Percentiles rank a stretch among this genome's conserved stretches.
Conservation (phyloP, 2,329 filamentous ascomycete genomes). For the Penicillium concentricum region DNA sequence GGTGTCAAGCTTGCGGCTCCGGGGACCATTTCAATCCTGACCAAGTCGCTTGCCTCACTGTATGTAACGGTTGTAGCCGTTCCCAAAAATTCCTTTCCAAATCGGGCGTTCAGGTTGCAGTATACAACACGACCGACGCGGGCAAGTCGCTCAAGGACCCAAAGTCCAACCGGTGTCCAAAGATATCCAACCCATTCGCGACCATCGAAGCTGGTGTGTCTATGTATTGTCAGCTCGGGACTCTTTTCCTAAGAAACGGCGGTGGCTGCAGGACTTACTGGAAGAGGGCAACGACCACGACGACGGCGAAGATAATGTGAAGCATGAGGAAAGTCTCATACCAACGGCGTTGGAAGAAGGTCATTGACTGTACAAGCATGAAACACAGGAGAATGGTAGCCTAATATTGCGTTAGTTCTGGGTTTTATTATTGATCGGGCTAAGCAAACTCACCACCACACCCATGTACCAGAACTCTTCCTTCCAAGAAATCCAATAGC, state of each 20-base stretch:
- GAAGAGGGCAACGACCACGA: slow-evolving; percentile 45
- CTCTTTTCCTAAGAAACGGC: neutral
- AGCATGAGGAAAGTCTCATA: slow-evolving; percentile 45
- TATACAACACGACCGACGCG: slow-evolving; percentile 26
- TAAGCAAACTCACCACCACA: slow-evolving; percentile 20
- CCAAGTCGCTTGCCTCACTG: slow-evolving; percentile 12
- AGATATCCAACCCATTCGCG: slow-evolving; percentile 49
- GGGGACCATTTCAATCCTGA: slow-evolving; percentile 26
- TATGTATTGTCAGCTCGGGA: slow-evolving; percentile 6
- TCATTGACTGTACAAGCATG: slow-evolving; percentile 5
- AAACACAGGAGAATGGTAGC: slow-evolving; percentile 4
- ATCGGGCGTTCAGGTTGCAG: slow-evolving; percentile 39
- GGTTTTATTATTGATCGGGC: neutral
- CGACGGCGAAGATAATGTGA: slow-evolving; percentile 38
- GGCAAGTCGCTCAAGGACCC: slow-evolving; percentile 47
- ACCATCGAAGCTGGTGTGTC: slow-evolving; percentile 47
- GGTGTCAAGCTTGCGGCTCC: slow-evolving; percentile 29
- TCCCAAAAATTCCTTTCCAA: slow-evolving; percentile 7
- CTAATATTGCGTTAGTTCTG: neutral
- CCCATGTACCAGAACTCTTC: slow-evolving; percentile 17
- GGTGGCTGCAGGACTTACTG: neutral
- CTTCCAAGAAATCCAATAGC: neutral
- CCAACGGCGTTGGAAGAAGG: slow-evolving; percentile 25
- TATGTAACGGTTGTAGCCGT: slow-evolving; percentile 1
- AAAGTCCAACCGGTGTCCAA: slow-evolving; percentile 49